Base-by-base conservation (phyloP, 208 protist species). In the Trypanosoma lewisi region DNA sequence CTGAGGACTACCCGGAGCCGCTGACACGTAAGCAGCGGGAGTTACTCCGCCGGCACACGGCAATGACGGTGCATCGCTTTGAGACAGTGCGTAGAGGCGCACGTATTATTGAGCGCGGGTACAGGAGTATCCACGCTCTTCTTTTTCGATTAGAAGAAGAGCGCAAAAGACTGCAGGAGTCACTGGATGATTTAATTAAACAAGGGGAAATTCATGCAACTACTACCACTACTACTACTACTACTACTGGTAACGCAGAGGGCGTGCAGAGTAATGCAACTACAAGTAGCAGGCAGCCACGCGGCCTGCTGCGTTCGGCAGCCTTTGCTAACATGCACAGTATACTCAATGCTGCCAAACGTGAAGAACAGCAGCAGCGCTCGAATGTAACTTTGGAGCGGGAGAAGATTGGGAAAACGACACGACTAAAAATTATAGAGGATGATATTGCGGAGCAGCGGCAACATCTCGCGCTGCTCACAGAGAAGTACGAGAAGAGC, bases 241-340 rank as follows among this genome's bases (percentile, higher is more conserved):
- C n/a, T 17, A 41, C 37, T 4, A 12, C 31, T 21, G 30, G 25
- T 5, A 36, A 9, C 16, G 36, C 17, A 36, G 14, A n/a, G 44
- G 23, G 11, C 16, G 36, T 8, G 21, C 6, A n/a, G 44, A 16
- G 11, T 23, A 28, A 44, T 7, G 12, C 34, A 16, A n/a, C 47
- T 23, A 1, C 7, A 14, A 42, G 48, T 27, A 50, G 25, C 8
- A 55, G 52, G 25, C 61, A 30, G 4, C 23, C 42, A 30, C 70
- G 76, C 30, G 76, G 69, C 44, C 39, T 85, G 52, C 73, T 83
- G 4, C 68, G 75, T 31, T 85, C 78, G 16, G 72, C 78, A 36
- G 76, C 75, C 36, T 89, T 94, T 67, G 85, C 74, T n/a, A 78
- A 81, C 28, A 45, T 94, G 36, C 82, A 91, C 52, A 82, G 70